Base-by-base conservation (phyloP, 2,329 filamentous ascomycete species). In the Curvularia sp. region DNA sequence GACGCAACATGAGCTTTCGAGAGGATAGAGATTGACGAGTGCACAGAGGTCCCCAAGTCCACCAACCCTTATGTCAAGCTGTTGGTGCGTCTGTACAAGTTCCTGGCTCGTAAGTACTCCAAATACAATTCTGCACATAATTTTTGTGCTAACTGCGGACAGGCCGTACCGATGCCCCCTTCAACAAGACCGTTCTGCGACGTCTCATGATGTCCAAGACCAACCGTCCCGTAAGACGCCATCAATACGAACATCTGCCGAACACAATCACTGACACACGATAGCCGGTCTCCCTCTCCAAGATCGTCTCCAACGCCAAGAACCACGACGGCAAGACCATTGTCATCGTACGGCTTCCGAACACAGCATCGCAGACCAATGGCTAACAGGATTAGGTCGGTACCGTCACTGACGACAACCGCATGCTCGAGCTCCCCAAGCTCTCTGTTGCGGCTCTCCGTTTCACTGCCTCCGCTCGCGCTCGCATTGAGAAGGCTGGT, bases 151-250 rank as follows among this genome's bases (percentile, higher is more conserved):
- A 63, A 76, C 68, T 53, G 55, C 43, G 38, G 39, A 53, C 74
- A 96, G 92, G 93, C 84, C 93, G 95, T 80, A 99, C 95, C 80
- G 95, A 98, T 82, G 87, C 92, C 70, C 87, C 87, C 84, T 99
- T 99, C 91, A 99, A 99, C 91, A 96, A 97, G 87, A 91, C 95
- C 77, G 88, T 99, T 79, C 91, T 99, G 77, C 93, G 94, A 81
- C 92, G 95, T 78, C 90, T 99, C 64, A 97, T 97, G 80, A 97
- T 95, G 92, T 97, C 93, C 81, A 92, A 93, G 83, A 97, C 96
- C 84, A 98, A 98, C 91, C 91, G 93, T 74, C 77, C 78, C 76
- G 72, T 75, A 73, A 75, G 71, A 61, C 38, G 58, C 42, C 59
- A 45, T 59, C 41, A 49, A 19, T 19, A 49, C 25, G 21, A 21